These are phyloP conservation scores for Actinidia arguta DNA, from an alignment of 179 eudicot genomes.

Conservation along the genomic window DNA sequence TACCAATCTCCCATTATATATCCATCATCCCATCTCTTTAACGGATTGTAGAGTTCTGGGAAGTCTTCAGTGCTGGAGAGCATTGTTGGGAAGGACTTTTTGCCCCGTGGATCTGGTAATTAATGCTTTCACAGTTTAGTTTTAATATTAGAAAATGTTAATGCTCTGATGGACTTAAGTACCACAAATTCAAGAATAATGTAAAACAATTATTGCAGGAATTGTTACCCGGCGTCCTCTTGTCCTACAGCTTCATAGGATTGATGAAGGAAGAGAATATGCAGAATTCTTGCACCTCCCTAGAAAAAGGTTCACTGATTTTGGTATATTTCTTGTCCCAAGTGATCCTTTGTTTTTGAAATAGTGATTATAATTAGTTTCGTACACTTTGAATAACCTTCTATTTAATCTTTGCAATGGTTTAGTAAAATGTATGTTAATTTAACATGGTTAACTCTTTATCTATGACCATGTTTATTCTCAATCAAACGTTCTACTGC, in stretches of 20 bases:
- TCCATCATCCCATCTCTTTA: not conserved
- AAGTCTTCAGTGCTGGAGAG: constrained; percentile 98
- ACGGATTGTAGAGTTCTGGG: constrained; percentile 81
- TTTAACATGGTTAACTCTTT: not conserved
- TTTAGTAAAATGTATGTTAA: not conserved
- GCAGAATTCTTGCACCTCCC: constrained; percentile 96
- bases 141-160: not conserved
- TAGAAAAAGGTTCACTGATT: constrained; percentile 77
- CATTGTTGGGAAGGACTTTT: constrained; percentile 94
- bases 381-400: not conserved
- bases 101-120: constrained; percentile 99
- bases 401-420: not conserved
- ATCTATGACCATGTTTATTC: not conserved
- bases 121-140: not conserved
- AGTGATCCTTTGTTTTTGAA: not conserved
- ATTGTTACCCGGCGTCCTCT: constrained; percentile 99
- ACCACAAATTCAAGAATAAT: not conserved
- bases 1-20: not conserved
- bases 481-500: not conserved
- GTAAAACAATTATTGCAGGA: constrained; percentile 45
- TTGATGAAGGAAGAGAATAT: constrained; percentile 92
- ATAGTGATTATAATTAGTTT: not conserved
- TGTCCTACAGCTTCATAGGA: constrained; percentile 91
- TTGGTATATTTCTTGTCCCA: constrained; percentile 58
- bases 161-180: not conserved